Base-by-base conservation (phyloP, 2,329 filamentous ascomycete genomes). In the Neobulgaria alba region DNA sequence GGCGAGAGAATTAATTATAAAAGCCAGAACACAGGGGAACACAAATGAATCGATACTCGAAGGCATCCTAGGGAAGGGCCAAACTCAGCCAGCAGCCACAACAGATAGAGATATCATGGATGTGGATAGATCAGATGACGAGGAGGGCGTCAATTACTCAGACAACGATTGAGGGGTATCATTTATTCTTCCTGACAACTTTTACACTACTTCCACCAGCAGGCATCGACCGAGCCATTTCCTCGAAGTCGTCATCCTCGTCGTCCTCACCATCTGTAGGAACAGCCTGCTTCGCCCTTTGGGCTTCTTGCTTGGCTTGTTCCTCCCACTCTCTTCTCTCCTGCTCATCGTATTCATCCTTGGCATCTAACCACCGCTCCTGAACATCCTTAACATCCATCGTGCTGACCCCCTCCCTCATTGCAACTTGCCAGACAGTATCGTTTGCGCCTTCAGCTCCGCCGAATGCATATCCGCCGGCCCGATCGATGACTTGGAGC, bases 401-500 rank as follows among this genome's bases (percentile, higher is more conserved):
- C 63, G 79, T 67, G 21, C 77, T 77, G 26, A 79, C 76, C 43
- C 81, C 79, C 43, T 79, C 79, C 42, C 88, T 78, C 78, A 96
- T 94, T 2, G 92, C 87, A 33, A 96, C 80, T 57, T 93, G 86
- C 92, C 92, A 98, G n/a, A 98, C 77, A 5, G 83, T 89, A 60
- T 98, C 90, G 54, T 96, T 95, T 33, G 88, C 86, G 2, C 88
- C 90, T 60, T 95, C 87, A 0, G 87, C 84, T 4, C 82, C 75
- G 0, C 89, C 89, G 66, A 98, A 95, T 1, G 88, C 84, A 64
- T 96, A 96, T 0, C 92, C 92, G 8, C 86, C 82, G 0, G 92
- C 90, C 31, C 92, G 77, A 61, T 98, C 92, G 57, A 98, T 89
- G 1, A 90, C 82, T 33, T 84, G 79, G 38, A 98, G 67, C 3